Percentiles rank a stretch among this genome's conserved stretches.
Evolutionary conservation across 2,329 filamentous ascomycete genomes (phyloP).

Genomic region (Eurotiales sp.): DNA sequence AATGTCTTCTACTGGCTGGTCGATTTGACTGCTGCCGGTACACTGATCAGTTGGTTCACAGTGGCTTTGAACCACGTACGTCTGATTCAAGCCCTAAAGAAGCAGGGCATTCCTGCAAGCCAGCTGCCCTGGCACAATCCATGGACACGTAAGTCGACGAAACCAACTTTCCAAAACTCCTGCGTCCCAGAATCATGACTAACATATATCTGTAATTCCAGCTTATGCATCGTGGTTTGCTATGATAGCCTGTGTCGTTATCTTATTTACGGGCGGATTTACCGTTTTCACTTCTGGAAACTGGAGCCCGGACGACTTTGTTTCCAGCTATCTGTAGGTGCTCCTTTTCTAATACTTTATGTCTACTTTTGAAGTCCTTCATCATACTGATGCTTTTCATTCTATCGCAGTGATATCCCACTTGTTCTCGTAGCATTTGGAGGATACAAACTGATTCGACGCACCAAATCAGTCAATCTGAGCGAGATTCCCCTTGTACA

Average conservation of each 20-base stretch:
- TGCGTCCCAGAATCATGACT: no score
- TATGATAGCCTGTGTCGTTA: constrained; percentile 58
- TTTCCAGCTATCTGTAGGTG: constrained; percentile 62
- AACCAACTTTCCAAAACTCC: no score
- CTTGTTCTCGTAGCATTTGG: constrained; percentile 55
- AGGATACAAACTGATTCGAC: constrained; percentile 64
- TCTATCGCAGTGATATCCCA: constrained; percentile 52
- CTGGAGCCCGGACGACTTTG: constrained; percentile 56
- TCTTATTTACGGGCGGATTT: constrained; percentile 69
- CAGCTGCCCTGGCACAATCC: constrained; percentile 61
- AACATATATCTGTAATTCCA: no score
- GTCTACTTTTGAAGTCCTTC: no score
- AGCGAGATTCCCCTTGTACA: constrained; percentile 51
- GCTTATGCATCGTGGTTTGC: constrained; percentile 60
- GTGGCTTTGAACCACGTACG: constrained; percentile 60
- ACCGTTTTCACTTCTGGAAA: constrained; percentile 57
- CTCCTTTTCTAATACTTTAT: no score
- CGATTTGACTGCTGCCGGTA: constrained; percentile 59
- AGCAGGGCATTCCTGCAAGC: constrained; percentile 50
- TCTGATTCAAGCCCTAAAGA: constrained; percentile 51
- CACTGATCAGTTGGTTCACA: constrained; percentile 60
- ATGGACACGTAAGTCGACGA: constrained; percentile 51
- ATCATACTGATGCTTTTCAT: not conserved
- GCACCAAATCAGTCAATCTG: constrained; percentile 54
- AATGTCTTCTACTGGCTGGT: constrained; percentile 51